A percentile compares a stretch with the other conserved stretches of the same genome.
Evolutionary conservation across 2,329 filamentous ascomycete genomes (phyloP).

Genomic region (Venturia aucupariae): DNA sequence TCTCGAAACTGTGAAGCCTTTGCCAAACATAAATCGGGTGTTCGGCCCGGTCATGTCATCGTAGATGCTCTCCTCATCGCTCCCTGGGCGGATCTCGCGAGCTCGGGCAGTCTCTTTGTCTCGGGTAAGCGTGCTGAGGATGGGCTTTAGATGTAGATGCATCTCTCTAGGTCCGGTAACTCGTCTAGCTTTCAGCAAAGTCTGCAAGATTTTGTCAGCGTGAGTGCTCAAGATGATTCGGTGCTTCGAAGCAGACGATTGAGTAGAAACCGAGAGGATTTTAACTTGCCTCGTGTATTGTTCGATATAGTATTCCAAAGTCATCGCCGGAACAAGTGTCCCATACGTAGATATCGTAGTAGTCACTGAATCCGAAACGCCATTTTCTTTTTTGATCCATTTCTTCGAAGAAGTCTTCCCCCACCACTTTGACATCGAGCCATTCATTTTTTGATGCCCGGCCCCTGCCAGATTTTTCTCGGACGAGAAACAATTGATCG

Average conservation of each 20-base stretch:
- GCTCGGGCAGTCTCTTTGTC: conserved; percentile 27
- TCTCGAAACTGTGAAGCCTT: neutral
- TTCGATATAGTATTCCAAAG: conserved; percentile 24
- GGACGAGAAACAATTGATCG: conserved; percentile 31
- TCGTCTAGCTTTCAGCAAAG: neutral
- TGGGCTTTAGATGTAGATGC: neutral
- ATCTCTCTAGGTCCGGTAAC: neutral
- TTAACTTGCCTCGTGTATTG: conserved; percentile 23
- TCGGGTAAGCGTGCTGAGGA: conserved; percentile 11
- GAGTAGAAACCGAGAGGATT: conserved; percentile 26
- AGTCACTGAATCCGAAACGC: conserved; percentile 34
- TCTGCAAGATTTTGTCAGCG: neutral
- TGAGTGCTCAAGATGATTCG: neutral
- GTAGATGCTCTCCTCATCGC: neutral
- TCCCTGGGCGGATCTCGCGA: conserved; percentile 28
- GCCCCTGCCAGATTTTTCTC: conserved; percentile 31
- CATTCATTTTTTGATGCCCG: conserved; percentile 32
- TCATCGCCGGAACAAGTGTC: conserved; percentile 27
- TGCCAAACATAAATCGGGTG: neutral
- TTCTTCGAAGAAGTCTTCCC: conserved; percentile 31
- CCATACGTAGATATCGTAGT: conserved; percentile 37
- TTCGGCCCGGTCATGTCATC: neutral
- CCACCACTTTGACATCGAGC: conserved; percentile 27
- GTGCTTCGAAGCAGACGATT: conserved; percentile 18
- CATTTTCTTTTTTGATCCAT: conserved; percentile 30